Evolutionary conservation across 108 stramenopile genomes (phyloP), one percentile per base, ranked within the genome.

Genomic region (Chaetoceros tenuissimus): DNA sequence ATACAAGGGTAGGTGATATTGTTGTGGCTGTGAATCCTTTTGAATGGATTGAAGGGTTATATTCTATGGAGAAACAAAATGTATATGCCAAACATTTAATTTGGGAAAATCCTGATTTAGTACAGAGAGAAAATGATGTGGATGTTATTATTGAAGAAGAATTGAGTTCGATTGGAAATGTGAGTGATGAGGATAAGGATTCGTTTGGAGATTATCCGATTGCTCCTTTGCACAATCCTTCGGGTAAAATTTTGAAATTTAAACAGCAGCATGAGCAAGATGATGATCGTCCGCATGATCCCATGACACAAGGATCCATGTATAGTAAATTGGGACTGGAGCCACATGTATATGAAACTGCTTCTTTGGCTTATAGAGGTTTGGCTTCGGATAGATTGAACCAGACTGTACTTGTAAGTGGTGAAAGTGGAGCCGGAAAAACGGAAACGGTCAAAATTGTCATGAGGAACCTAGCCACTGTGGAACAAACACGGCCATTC

Each of bases 11-110:
- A 3, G 92, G 92, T 1, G 89, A 91, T 31, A 94, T 96, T 65
- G 64, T 95, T 21, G 78, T 96, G 30, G 95, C 95, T 5, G 71
- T 96, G 65, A 96, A 96, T 73, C 94, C 95, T 2, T 96, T 90
- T 75, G 46, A 46, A 31, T 73, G 76, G 71, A 67, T 87, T 24
- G 27, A 62, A 1, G 57, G 50, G 18, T 49, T 84, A 46, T 80
- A 77, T 34, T n/a, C 43, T 13, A 44, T 44, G 43, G 43, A 13
- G 17, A 17, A 13, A 44, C 21, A 59, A 18, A 67, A 19, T 3
- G 30, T 55, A 25, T 71, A 72, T 28, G 67, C 64, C 23, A 68
- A 62, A 47, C 47, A n/a, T n/a, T n/a, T n/a, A n/a, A n/a, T n/a
- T n/a, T n/a, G n/a, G n/a, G n/a, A n/a, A 53, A 55, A 16, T 57